Evolutionary conservation across 192 early-diverging fungal genomes (phyloP), one percentile per base, ranked within the genome.

Genomic region (Rhizoclosmatium globosum): DNA sequence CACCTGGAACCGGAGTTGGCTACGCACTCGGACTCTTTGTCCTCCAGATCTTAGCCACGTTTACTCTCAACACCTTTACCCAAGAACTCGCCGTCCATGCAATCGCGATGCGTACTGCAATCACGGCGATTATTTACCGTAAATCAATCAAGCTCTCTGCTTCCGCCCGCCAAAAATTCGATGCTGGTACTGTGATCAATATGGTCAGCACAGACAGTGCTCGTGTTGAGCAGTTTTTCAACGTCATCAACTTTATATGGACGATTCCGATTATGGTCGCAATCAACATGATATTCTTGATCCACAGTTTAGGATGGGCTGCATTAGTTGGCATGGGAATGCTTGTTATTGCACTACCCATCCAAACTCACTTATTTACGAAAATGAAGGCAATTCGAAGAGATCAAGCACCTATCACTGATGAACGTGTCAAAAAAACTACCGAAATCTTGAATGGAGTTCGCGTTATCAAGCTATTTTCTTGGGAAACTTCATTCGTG

Each of bases 391-490:
- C 31, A 4, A 69, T 79, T 56, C 48, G 77, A 3, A 43, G 44
- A 31, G 13, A 45, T 2, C 53, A 68, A 44, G 64, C 60, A 19
- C 68, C 68, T 39, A 79, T 79, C 50, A 93, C 91, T 2, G 88
- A 87, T 7, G 76, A 85, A 41, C 84, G 92, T 45, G 91, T 94
- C 41, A 92, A 92, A 74, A 79, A 93, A 58, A 94, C 93, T 87
- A 91, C 91, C 0, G 92, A 94, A 79, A 84, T 92, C 47, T 78
- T 94, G 59, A 93, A 91, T 3, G 92, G 91, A 21, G 91, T 94
- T 73, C 94, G 93, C 74, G 81, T 94, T 31, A 91, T 94, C 75
- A 94, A 94, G 76, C 90, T 93, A 69, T 93, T 94, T 78, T 87
- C 91, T 9, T 94, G 93, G 93, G 93, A 94, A 64, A 70, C 81